Evolutionary conservation across 2,329 filamentous ascomycete species (phyloP), one percentile per base, ranked within the genome.

Genomic region (Exutisphaerella laricina): DNA sequence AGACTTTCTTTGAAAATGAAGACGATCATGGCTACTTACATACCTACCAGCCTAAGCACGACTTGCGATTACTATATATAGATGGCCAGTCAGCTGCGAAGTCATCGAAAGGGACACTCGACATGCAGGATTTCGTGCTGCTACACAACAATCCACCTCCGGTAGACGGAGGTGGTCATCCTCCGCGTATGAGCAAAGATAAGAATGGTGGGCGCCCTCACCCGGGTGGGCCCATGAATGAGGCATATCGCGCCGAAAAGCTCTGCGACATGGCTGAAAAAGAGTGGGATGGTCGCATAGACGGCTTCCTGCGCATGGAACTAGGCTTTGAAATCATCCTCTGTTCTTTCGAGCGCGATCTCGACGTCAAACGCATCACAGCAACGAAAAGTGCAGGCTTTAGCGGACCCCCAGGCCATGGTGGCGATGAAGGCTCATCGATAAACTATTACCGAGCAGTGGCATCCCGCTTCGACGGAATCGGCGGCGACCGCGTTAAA

Each of bases 71-170:
- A 3, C 65, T 88, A 3, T 85, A 86, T 55, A 59, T 87, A 12
- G 84, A 88, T 56, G 84, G 84, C 3, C 80, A 82, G 69, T 75
- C 77, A 2, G 84, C 80, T 0, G 83, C 72, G 1, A 87, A 87
- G 53, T 77, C 76, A 0, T 37, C 56, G 1, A 77, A 80, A 56
- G 84, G 83, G 3, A 85, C 82, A 0, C 68, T 86, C 2, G 83
- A 87, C 56, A 72, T 77, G 0, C 81, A 85, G 54, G 82, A 87
- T 54, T 58, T 72, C 1, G 56, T 87, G 1, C 68, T 88, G 1
- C 68, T 74, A 5, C 70, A 71, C 34, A 21, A 48, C 29, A 51
- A 42, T 18, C 51, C 41, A 35, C 58, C 20, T 58, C 57, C 51
- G n/a, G 31, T 23, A 4, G 29, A 39, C 2, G 40, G 35, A 6